Evolutionary conservation across 768 basidiomycete genomes (phyloP).

Genomic region (Rhizopogon vulgaris): DNA sequence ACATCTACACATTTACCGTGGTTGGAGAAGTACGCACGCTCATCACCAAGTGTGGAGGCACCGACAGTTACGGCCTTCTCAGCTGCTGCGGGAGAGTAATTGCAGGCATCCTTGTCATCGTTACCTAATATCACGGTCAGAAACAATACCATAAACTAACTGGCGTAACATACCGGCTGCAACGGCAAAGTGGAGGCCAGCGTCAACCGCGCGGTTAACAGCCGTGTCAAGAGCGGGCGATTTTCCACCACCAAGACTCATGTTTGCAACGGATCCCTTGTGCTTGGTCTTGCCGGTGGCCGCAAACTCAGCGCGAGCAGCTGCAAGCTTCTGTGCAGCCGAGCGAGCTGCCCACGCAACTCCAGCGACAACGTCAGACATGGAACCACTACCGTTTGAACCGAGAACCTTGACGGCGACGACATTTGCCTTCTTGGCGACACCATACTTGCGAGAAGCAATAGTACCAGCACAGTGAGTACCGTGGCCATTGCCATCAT

Average conservation of each 20-base stretch:
- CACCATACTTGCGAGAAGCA: conserved; percentile 88
- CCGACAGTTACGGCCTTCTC: conserved; percentile 92
- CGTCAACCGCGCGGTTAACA: conserved; percentile 78
- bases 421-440: conserved; percentile 89
- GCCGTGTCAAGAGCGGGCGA: conserved; percentile 76
- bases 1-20: conserved; percentile 86
- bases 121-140: conserved; percentile 41
- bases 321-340: conserved; percentile 48
- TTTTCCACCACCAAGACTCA: conserved; percentile 97
- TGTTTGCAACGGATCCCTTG: conserved; percentile 95
- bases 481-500: conserved; percentile 94
- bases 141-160: not conserved
- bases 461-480: conserved; percentile 95
- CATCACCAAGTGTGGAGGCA: conserved; percentile 77
- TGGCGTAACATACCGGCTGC: conserved; percentile 69
- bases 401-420: conserved; percentile 92
- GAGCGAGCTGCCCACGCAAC: conserved; percentile 69
- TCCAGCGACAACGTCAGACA: conserved; percentile 90
- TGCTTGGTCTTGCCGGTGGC: conserved; percentile 74
- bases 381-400: conserved; percentile 89
- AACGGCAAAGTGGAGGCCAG: conserved; percentile 93
- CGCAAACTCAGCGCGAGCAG: conserved; percentile 58
- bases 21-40: conserved; percentile 92
- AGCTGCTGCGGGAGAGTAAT: conserved; percentile 87
- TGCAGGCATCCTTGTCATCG: conserved; percentile 85